Conservation (phyloP, 78 protist species). For the Guillardia theta region DNA sequence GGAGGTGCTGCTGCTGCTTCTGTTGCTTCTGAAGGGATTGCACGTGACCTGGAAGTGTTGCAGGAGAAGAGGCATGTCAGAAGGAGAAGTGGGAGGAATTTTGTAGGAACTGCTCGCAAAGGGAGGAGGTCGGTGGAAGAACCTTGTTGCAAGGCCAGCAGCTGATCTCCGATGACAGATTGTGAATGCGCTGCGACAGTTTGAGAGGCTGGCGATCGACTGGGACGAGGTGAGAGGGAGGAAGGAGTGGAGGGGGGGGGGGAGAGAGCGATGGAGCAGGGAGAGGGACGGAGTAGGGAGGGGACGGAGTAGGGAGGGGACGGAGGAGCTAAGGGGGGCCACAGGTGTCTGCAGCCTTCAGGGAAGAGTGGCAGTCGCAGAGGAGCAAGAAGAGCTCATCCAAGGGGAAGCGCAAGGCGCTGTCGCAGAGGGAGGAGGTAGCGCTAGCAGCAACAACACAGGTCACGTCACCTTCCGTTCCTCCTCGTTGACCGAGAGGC, state of each 20-base stretch:
- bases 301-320: not conserved
- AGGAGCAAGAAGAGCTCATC: not conserved
- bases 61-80: not conserved
- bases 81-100: not conserved
- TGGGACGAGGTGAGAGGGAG: not conserved
- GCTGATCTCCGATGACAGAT: not conserved
- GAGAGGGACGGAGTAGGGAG: not conserved
- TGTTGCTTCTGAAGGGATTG: not conserved
- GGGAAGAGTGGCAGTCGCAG: not conserved
- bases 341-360: not conserved
- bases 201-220: not conserved
- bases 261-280: too few species aligned
- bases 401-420: not conserved
- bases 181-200: not conserved
- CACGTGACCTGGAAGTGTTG: not conserved
- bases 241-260: not conserved
- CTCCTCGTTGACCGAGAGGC: too few species aligned
- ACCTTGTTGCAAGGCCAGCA: not conserved
- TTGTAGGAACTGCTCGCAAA: not conserved
- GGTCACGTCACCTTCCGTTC: too few species aligned
- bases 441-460: not conserved
- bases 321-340: not conserved
- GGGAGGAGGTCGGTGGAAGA: not conserved
- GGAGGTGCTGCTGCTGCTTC: not conserved
- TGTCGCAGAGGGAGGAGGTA: not conserved